Evolutionary conservation across 371 early-diverging fungal genomes (phyloP).

Genomic region (Agmasoma carcini): DNA sequence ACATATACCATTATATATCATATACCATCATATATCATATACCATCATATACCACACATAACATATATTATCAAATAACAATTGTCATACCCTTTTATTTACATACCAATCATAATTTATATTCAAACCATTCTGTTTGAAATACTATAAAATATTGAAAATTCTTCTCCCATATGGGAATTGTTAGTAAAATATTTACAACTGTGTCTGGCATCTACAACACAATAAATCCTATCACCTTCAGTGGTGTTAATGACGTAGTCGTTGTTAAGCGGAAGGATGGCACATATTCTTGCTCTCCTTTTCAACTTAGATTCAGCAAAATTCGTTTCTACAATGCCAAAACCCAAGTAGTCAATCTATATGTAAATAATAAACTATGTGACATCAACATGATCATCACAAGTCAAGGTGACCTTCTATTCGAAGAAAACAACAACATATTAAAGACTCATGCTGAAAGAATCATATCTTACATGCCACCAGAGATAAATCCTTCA

Average conservation of each 20-base stretch:
- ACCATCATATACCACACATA: too few relatives aligned
- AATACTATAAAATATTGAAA: not conserved
- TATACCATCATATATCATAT: too few relatives aligned
- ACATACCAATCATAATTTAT: too few relatives aligned
- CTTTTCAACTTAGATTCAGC: conserved; percentile 94
- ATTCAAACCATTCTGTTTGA: too few relatives aligned
- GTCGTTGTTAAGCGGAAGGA: conserved; percentile 76
- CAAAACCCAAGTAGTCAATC: conserved; percentile 68
- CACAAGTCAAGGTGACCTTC: conserved; percentile 90
- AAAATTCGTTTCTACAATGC: conserved; percentile 74
- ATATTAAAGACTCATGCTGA: conserved; percentile 16
- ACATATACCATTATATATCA: too few relatives aligned
- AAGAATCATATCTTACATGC: not conserved
- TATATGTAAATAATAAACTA: conserved; percentile 71
- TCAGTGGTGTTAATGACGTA: conserved; percentile 91
- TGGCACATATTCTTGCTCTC: conserved; percentile 64
- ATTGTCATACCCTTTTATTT: too few relatives aligned
- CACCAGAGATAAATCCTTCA: not conserved
- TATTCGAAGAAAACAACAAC: conserved; percentile 69
- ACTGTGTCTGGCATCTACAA: conserved; percentile 77
- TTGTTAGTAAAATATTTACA: conserved; percentile 55
- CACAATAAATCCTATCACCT: conserved; percentile 83
- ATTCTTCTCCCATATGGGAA: conserved; percentile 39
- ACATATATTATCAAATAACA: too few relatives aligned
- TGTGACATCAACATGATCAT: conserved; percentile 66